Evolutionary conservation across 2,329 filamentous ascomycete species (phyloP).

Genomic region (Ophiostoma quercus): DNA sequence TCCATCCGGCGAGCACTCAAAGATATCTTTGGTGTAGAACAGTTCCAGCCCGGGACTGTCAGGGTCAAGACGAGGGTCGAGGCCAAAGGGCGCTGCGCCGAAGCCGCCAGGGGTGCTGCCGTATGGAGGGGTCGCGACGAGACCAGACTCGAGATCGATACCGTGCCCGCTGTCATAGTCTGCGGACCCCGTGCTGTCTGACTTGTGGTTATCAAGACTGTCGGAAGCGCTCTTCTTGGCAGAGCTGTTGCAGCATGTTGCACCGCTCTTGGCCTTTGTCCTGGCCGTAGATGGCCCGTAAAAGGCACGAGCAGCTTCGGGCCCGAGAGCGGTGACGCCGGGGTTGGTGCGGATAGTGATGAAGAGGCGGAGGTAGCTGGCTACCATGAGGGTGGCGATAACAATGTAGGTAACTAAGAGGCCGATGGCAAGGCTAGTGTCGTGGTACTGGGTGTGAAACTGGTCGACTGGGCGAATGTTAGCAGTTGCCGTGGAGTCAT

Average conservation of each 20-base stretch:
- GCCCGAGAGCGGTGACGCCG: conserved; percentile 66
- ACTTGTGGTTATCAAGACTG: not conserved
- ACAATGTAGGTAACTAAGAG: conserved; percentile 65
- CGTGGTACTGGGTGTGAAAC: conserved; percentile 50
- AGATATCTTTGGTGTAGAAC: conserved; percentile 79
- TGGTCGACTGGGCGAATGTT: conserved; percentile 57
- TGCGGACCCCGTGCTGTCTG: conserved; percentile 15
- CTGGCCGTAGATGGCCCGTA: conserved; percentile 15
- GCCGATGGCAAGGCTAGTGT: conserved; percentile 55
- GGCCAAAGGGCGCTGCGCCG: conserved; percentile 17
- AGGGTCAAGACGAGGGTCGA: conserved; percentile 43
- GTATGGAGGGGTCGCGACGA: conserved; percentile 21
- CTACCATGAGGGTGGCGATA: conserved; percentile 60
- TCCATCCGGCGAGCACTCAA: conserved; percentile 76
- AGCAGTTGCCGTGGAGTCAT: not conserved
- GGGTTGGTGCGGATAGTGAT: conserved; percentile 63
- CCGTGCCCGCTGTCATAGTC: not conserved
- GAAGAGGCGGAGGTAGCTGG: conserved; percentile 67
- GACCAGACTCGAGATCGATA: conserved; percentile 28
- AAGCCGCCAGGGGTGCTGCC: conserved; percentile 9
- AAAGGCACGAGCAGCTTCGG: conserved; percentile 30
- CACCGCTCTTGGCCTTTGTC: conserved; percentile 25
- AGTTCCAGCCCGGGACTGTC: conserved; percentile 64
- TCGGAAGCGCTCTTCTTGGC: conserved; percentile 11
- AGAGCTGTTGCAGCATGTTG: conserved; percentile 17